Evolutionary conservation across 129 eudicot species (phyloP).

Genomic region (Erigeron canadensis): DNA sequence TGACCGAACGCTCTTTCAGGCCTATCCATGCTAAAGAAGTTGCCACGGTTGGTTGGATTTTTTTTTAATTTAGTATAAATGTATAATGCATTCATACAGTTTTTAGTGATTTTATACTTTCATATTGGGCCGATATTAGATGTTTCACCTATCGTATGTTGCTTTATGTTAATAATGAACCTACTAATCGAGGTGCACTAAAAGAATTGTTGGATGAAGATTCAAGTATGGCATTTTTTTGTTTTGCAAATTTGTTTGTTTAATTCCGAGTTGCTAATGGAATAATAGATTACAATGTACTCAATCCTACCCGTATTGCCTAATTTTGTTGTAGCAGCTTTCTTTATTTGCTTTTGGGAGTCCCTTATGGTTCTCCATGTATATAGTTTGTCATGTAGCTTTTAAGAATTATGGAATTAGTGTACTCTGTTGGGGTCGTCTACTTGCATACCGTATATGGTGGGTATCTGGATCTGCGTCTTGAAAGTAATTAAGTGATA

Average conservation of each 20-base stretch:
- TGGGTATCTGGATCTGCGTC: background rate
- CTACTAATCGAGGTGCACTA: no score
- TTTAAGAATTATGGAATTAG: no score
- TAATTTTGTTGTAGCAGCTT: no score
- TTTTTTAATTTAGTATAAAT: background rate
- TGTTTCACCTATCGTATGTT: background rate
- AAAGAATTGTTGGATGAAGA: no score
- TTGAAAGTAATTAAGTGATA: background rate
- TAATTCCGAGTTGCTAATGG: no score
- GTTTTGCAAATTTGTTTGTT: no score
- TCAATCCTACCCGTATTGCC: no score
- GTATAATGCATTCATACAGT: background rate
- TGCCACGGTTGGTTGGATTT: conserved; percentile 64
- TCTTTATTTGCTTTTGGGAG: no score
- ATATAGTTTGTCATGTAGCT: no score
- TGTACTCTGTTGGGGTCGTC: background rate
- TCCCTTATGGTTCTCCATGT: no score
- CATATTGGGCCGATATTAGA: background rate
- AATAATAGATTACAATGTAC: no score
- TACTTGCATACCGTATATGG: background rate
- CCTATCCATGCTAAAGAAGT: conserved; percentile 88
- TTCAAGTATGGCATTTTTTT: no score
- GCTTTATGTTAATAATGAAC: background rate
- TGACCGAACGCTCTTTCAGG: conserved; percentile 70
- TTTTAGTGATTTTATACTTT: background rate